Evolutionary conservation across 768 basidiomycete species (phyloP).

Genomic region (Suillus bovinus): DNA sequence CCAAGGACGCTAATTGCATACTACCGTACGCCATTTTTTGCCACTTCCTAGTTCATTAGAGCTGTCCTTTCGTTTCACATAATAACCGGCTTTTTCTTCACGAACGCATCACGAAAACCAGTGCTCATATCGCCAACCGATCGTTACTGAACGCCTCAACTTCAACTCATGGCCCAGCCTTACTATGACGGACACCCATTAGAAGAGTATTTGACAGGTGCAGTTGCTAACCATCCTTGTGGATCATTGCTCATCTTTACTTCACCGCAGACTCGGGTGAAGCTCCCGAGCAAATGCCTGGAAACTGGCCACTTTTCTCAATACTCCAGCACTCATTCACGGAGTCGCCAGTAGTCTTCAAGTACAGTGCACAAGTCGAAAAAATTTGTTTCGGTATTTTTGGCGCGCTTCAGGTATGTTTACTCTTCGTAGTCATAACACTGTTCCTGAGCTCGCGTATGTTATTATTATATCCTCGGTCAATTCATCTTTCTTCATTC

Average conservation of each 20-base stretch:
- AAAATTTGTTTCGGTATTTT: slow-evolving; percentile 27
- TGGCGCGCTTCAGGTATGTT: slow-evolving; percentile 39
- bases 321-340: slow-evolving; percentile 21
- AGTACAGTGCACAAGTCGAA: slow-evolving; percentile 28
- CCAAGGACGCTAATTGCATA: neutral
- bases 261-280: slow-evolving; percentile 58
- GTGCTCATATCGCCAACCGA: slow-evolving; percentile 15
- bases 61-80: slow-evolving; percentile 22
- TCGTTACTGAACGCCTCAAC: slow-evolving; percentile 8
- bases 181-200: slow-evolving; percentile 78
- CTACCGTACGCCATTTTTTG: neutral
- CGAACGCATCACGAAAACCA: slow-evolving; percentile 23
- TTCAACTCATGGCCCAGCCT: slow-evolving; percentile 65
- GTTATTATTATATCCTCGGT: slow-evolving; percentile 6
- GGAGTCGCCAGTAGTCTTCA: slow-evolving; percentile 10
- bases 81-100: slow-evolving; percentile 25
- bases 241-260: slow-evolving; percentile 9
- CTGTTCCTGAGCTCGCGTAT: slow-evolving; percentile 14
- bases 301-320: slow-evolving; percentile 41
- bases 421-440: slow-evolving; percentile 14
- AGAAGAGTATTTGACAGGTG: slow-evolving; percentile 70
- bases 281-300: slow-evolving; percentile 55
- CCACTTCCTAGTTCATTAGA: neutral
- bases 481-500: slow-evolving; percentile 5
- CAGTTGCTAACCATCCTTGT: slow-evolving; percentile 10